These are phyloP conservation scores for Euphorbia pulcherrima DNA, from an alignment of 345 rosid species.

Conservation along the genomic window DNA sequence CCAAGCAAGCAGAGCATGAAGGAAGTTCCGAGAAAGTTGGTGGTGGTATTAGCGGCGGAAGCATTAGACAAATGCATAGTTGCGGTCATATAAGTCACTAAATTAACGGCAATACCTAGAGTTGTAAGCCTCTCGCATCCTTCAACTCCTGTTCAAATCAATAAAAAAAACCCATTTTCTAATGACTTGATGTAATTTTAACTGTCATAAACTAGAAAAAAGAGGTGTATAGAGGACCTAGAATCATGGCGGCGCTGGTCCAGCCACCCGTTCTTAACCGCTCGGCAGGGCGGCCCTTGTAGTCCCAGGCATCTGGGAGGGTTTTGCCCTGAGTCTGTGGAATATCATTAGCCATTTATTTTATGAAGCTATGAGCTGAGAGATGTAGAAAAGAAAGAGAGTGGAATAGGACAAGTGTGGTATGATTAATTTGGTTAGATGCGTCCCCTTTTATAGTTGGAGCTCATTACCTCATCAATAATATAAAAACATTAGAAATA, in stretches of 20 bases:
- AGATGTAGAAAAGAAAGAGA: not conserved
- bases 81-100: conserved; percentile 85
- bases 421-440: conserved; percentile 16
- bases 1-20: conserved; percentile 94
- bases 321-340: conserved; percentile 42
- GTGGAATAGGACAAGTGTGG: not conserved
- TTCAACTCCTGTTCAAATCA: conserved; percentile 52
- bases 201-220: too few species aligned
- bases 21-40: conserved; percentile 91
- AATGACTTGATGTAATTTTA: too few species aligned
- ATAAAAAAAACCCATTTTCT: too few species aligned
- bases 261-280: conserved; percentile 77
- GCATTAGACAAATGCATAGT: conserved; percentile 94
- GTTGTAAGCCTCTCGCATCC: conserved; percentile 85
- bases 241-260: conserved; percentile 86
- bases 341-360: conserved; percentile 36
- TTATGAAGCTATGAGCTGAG: too few species aligned
- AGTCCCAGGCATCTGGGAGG: conserved; percentile 88
- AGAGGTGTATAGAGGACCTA: conserved; percentile 40
- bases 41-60: conserved; percentile 73
- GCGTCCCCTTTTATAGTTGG: conserved; percentile 31
- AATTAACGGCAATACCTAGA: conserved; percentile 82
- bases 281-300: conserved; percentile 70
- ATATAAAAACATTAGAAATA: too few species aligned
- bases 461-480: conserved; percentile 1